Conservation (phyloP, 305 asterid species). For the Petunia hybrid region DNA sequence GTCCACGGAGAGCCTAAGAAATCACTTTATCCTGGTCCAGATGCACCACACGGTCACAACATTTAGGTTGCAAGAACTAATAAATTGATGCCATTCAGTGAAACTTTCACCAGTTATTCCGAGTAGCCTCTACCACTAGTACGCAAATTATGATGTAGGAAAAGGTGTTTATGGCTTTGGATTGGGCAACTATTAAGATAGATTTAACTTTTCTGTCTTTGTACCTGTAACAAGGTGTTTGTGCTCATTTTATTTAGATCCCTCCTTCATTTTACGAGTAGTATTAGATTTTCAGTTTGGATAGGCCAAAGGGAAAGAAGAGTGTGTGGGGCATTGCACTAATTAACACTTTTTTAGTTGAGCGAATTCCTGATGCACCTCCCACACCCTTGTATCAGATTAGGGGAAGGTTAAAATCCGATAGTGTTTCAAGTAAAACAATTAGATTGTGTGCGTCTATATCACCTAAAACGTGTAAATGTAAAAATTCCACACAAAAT, state of each 20-base stretch:
- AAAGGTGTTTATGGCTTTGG: slow-evolving; percentile 17
- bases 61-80: not conserved
- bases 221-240: not conserved
- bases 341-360: not conserved
- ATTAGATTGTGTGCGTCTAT: not conserved
- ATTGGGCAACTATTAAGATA: not conserved
- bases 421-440: not conserved
- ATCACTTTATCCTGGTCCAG: slow-evolving; percentile 1
- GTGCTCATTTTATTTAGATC: not conserved
- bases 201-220: not conserved
- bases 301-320: not conserved
- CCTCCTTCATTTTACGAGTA: slow-evolving; percentile 5
- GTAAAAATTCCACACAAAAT: not conserved
- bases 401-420: not conserved
- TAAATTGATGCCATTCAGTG: slow-evolving; percentile 13
- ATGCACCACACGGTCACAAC: not conserved
- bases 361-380: not conserved
- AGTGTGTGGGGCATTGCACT: not conserved
- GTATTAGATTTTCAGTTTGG: slow-evolving; percentile 23
- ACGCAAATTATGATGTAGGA: not conserved
- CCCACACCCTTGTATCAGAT: slow-evolving; percentile 7
- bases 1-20: not conserved
- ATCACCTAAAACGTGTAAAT: not conserved
- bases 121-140: not conserved
- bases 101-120: not conserved